Evolutionary conservation across 441 rosid genomes (phyloP), one percentile per base, ranked within the genome.

Genomic region (Populus tomentosa): DNA sequence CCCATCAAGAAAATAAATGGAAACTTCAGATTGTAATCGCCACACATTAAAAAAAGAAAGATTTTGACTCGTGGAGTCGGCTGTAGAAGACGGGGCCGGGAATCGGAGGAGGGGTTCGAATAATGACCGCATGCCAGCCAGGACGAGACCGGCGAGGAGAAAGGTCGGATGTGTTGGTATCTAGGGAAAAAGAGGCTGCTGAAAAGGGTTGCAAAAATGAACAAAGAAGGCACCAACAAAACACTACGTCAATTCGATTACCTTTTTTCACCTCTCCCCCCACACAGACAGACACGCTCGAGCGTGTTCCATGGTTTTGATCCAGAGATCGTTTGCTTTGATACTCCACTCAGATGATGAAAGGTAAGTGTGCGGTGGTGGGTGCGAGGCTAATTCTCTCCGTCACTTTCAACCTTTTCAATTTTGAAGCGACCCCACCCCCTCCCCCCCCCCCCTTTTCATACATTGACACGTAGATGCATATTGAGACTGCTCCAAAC

Each of bases 391-490:
- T 80, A 74, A 72, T 83, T 82, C 87, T 82, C 84, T 72, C 7
- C 65, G 87, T 89, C 91, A 23, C 80, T 86, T 84, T 89, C 94
- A 84, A 85, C 79, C 92, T 87, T 87, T 87, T 76, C 78, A 77
- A 80, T 11, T 75, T 75, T 81, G 78, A 80, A 82, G 74, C 36
- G 79, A 76, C 78, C 24, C 77, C 24, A 35, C 36, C 6, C 36
- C 6, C 36, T 5, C 38, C 8, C 38, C 6, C n/a, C n/a, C n/a
- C 7, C 38, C 38, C 8, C 38, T 35, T 35, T 42, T 11, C 53
- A 11, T 11, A 42, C 53, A 42, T 11, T 42, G 16, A 11, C 53
- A 42, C 53, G 53, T 42, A 11, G 50, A 42, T 42, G 50, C 50
- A 42, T 10, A 10, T 42, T 0, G 46, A 42, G 14, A 10, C 50